Percentiles rank a stretch among this genome's conserved stretches.
phyloP scores from a whole-genome alignment of 352 stramenopile species.

The Hyaloperonospora arabidopsidis region DNA sequence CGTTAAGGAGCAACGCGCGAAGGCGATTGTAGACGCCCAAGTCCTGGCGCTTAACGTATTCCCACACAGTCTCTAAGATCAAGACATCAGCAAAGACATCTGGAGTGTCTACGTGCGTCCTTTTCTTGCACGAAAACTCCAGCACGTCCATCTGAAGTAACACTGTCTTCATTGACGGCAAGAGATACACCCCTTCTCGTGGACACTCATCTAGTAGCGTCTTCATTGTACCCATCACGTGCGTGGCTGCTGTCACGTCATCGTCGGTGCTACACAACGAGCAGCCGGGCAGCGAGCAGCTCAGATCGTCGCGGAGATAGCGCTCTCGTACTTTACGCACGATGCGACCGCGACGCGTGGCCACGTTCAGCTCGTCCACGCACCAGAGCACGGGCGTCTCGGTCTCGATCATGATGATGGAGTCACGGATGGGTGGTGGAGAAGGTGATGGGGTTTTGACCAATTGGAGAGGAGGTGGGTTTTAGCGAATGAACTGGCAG shows the following conservation, averaged over 20 bases:
- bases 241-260: slow-evolving; percentile 45
- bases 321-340: slow-evolving; percentile 79
- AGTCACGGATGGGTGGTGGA: slow-evolving; percentile 9
- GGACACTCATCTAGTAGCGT: slow-evolving; percentile 49
- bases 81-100: slow-evolving; percentile 81
- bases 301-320: slow-evolving; percentile 85
- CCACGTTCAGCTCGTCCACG: slow-evolving; percentile 69
- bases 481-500: too few relatives aligned
- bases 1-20: slow-evolving; percentile 76
- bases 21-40: slow-evolving; percentile 86
- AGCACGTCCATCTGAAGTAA: slow-evolving; percentile 88
- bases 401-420: slow-evolving; percentile 6
- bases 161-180: slow-evolving; percentile 86
- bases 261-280: slow-evolving; percentile 48
- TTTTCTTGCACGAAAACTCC: slow-evolving; percentile 69
- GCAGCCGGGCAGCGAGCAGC: slow-evolving; percentile 59
- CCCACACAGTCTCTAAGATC: slow-evolving; percentile 86
- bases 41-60: slow-evolving; percentile 85
- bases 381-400: slow-evolving; percentile 51
- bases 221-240: slow-evolving; percentile 52
- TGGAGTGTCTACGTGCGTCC: slow-evolving; percentile 28
- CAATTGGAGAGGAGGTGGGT: neutral
- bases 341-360: slow-evolving; percentile 71
- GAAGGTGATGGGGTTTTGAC: neutral
- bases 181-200: slow-evolving; percentile 52